Base-by-base conservation (phyloP, 2,329 filamentous ascomycete genomes). In the Xylariaceae sp. region DNA sequence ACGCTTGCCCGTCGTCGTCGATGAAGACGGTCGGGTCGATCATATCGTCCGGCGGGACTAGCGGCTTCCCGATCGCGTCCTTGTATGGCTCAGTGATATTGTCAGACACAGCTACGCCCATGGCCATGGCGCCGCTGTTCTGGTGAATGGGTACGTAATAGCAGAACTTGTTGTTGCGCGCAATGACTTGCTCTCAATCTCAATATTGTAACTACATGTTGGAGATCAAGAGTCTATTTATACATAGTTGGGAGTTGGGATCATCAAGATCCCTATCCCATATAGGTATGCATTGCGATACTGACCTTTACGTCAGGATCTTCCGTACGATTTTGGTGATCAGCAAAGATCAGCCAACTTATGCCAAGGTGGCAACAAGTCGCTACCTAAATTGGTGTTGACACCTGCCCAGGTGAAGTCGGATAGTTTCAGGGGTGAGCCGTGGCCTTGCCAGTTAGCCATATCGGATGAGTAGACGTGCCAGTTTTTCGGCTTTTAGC, bases 361-460 rank as follows among this genome's bases (percentile, higher is more conserved):
- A n/a, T n/a, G n/a, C n/a, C n/a, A n/a, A n/a, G n/a, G n/a, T n/a
- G n/a, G n/a, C n/a, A n/a, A n/a, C n/a, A n/a, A n/a, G n/a, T n/a
- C n/a, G n/a, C n/a, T n/a, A 6, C 35, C 35, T n/a, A 18, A n/a
- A n/a, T 18, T 20, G 35, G 35, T 18, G 35, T 37, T 37, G 35
- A 18, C 35, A 16, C 21, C 11, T n/a, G 35, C 35, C 35, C 35
- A 37, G 35, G 15, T 37, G 35, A 37, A 37, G n/a, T 37, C n/a
- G 13, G 13, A 13, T 6, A 37, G n/a, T 8, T 18, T 6, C 18
- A 37, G 13, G 6, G 35, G 35, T 6, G n/a, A 18, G 35, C 35
- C 35, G 35, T 37, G 35, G 35, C 21, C 35, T 21, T 37, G 35
- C 35, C 35, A 37, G n/a, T 37, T 37, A 6, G 35, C 35, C 35